These are phyloP conservation scores for Opeltia flavorubescens DNA, from an alignment of 495 filamentous ascomycete genomes.

Conservation along the genomic window DNA sequence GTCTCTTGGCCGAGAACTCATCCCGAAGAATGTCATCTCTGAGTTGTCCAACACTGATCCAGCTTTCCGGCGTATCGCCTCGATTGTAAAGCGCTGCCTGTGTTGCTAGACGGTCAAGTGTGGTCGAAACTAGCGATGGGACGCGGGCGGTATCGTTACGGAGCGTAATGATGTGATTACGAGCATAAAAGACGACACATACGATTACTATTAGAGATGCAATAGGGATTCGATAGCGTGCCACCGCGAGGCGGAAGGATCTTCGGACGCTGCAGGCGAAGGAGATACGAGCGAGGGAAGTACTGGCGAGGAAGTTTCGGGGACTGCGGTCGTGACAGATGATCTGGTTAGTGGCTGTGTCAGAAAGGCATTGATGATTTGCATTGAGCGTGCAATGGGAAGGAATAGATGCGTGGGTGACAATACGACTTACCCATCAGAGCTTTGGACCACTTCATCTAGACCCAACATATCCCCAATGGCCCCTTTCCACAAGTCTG, in stretches of 20 bases:
- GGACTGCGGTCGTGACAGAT: constrained; percentile 36
- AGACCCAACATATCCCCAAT: constrained; percentile 69
- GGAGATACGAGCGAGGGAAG: constrained; percentile 78
- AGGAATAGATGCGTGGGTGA: constrained; percentile 1
- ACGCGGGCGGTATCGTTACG: constrained; percentile 53
- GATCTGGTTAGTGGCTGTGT: constrained; percentile 65
- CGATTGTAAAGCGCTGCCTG: constrained; percentile 67
- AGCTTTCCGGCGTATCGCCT: constrained; percentile 51
- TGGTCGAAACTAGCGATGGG: constrained; percentile 65
- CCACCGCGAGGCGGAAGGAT: constrained; percentile 81
- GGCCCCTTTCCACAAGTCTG: constrained; percentile 78
- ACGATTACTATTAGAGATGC: constrained; percentile 46
- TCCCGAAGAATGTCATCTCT: constrained; percentile 80
- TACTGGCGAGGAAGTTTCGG: constrained; percentile 57
- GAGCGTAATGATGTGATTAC: constrained; percentile 37
- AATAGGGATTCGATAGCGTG: constrained; percentile 91
- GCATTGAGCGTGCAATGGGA: constrained; percentile 7
- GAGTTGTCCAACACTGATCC: constrained; percentile 74
- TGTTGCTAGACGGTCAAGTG: constrained; percentile 64
- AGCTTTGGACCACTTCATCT: constrained; percentile 64
- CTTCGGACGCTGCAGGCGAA: constrained; percentile 76
- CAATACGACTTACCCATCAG: constrained; percentile 57
- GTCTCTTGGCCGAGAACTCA: constrained; percentile 57
- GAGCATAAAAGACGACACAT: constrained; percentile 37
- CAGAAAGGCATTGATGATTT: constrained; percentile 28